These are phyloP conservation scores for Neurospora intermedia DNA, from an alignment of 495 filamentous ascomycete species.

Conservation along the genomic window DNA sequence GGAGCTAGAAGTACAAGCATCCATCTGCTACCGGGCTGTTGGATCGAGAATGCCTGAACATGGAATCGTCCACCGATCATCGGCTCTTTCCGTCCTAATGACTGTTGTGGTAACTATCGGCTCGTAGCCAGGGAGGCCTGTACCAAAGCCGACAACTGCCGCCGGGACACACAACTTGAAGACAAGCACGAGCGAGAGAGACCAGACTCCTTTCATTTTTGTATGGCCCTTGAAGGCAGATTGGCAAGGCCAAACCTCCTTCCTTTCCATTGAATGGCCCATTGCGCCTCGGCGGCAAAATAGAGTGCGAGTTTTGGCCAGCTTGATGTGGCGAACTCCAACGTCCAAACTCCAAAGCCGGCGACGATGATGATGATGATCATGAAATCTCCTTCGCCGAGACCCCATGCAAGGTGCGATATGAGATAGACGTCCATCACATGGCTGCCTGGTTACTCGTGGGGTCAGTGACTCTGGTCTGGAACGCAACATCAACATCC, in stretches of 20 bases:
- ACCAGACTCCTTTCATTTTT: neutral
- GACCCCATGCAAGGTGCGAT: neutral
- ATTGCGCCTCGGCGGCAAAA: neutral
- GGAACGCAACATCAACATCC: neutral
- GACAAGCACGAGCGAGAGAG: neutral
- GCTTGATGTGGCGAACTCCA: neutral
- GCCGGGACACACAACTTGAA: neutral
- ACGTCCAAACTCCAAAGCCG: neutral
- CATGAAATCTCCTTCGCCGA: neutral
- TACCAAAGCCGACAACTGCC: neutral
- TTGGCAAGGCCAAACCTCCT: neutral
- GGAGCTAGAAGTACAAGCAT: neutral
- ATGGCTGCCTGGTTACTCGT: neutral
- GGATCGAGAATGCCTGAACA: neutral
- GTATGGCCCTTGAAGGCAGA: neutral
- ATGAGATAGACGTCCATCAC: neutral
- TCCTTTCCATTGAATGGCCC: neutral
- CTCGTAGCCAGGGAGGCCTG: neutral
- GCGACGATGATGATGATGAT: neutral
- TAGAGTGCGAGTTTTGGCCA: neutral
- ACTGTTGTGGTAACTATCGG: neutral
- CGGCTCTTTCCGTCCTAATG: neutral
- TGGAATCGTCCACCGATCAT: neutral
- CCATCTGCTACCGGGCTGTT: neutral
- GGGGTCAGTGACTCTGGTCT: neutral